phyloP scores from a whole-genome alignment of 768 basidiomycete genomes.

The Pisolithus sp. region DNA sequence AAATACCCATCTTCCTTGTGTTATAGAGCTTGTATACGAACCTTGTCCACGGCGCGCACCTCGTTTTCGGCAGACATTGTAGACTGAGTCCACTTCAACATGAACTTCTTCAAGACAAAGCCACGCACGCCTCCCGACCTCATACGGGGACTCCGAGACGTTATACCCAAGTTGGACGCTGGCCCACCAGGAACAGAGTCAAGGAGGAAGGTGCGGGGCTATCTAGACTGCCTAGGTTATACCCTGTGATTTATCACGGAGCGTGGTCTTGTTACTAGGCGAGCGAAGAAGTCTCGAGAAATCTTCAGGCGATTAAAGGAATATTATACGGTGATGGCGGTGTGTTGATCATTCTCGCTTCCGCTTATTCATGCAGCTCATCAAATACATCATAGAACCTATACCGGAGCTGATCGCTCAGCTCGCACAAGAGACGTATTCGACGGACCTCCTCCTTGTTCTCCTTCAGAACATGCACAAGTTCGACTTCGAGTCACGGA shows the following conservation, averaged over 20 bases:
- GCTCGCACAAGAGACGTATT: conserved; percentile 93
- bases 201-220: conserved; percentile 62
- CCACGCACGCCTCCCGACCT: conserved; percentile 83
- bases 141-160: conserved; percentile 73
- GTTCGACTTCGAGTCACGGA: conserved; percentile 92
- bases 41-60: too few species aligned
- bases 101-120: conserved; percentile 97
- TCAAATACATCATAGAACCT: conserved; percentile 47
- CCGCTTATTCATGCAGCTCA: background rate
- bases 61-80: too few species aligned
- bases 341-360: conserved; percentile 28
- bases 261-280: conserved; percentile 44
- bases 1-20: too few species aligned
- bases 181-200: conserved; percentile 71
- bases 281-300: conserved; percentile 83
- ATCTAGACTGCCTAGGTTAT: background rate
- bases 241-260: background rate
- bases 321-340: conserved; percentile 87
- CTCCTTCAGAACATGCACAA: conserved; percentile 77
- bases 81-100: conserved; percentile 21
- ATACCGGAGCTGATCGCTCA: conserved; percentile 88
- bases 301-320: conserved; percentile 83
- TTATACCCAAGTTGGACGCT: conserved; percentile 68
- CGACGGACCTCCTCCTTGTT: conserved; percentile 75
- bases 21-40: too few species aligned